phyloP scores from a whole-genome alignment of 148 eudicot species.

The Cornus controversa region DNA sequence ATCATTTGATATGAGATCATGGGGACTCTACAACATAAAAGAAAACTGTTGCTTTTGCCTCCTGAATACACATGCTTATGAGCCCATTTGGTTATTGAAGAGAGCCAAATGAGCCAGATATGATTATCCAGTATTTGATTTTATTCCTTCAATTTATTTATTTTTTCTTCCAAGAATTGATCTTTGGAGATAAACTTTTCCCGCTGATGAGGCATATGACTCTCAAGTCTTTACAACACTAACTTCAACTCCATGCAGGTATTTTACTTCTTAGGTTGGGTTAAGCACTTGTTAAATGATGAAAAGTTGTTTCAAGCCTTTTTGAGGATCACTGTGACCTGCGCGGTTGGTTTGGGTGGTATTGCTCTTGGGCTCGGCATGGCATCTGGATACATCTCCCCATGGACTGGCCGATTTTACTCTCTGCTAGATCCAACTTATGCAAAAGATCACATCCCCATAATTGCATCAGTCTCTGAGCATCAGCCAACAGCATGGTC shows the following conservation, averaged over 20 bases:
- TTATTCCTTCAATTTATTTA: not conserved
- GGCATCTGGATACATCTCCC: slow-evolving; percentile 94
- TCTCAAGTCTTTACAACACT: not conserved
- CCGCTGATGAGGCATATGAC: not conserved
- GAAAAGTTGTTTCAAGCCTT: slow-evolving; percentile 77
- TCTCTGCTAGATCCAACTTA: slow-evolving; percentile 97
- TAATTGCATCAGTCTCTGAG: slow-evolving; percentile 98
- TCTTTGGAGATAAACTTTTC: not conserved
- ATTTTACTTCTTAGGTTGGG: slow-evolving; percentile 94
- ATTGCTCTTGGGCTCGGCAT: slow-evolving; percentile 91
- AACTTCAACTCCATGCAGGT: slow-evolving; percentile 49
- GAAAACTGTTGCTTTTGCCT: too few species aligned
- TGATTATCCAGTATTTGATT: not conserved
- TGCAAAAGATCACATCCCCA: slow-evolving; percentile 97
- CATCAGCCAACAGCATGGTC: slow-evolving; percentile 99
- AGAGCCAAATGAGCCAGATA: not conserved
- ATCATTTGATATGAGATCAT: too few species aligned
- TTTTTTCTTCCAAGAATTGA: not conserved
- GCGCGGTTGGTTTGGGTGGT: slow-evolving; percentile 70
- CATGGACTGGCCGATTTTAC: slow-evolving; percentile 99
- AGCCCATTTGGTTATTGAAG: not conserved
- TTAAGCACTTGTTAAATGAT: slow-evolving; percentile 77
- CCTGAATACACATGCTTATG: too few species aligned
- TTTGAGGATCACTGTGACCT: slow-evolving; percentile 81
- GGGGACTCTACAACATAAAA: too few species aligned